Percentiles rank a stretch among this genome's conserved stretches.
Evolutionary conservation across 306 rosid genomes (phyloP).

Genomic region (Lathyrus aphaca): DNA sequence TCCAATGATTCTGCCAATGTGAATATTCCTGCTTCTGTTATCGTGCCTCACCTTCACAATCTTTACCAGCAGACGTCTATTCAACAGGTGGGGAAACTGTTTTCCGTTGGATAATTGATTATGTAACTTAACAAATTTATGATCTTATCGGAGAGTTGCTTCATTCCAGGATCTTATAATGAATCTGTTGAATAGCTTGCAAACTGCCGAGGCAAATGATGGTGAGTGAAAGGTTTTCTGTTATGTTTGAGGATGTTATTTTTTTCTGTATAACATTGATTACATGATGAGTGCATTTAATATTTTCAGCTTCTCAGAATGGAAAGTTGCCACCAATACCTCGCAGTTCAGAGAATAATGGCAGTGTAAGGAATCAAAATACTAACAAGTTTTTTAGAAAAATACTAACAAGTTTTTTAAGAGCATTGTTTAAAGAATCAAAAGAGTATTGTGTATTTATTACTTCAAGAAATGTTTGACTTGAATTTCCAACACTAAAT

Average conservation of each 20-base stretch:
- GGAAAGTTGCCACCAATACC: conserved; percentile 90
- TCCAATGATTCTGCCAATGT: conserved; percentile 64
- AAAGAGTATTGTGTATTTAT: too few relatives aligned
- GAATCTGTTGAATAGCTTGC: conserved; percentile 77
- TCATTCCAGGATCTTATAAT: conserved; percentile 79
- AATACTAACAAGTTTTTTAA: neutral
- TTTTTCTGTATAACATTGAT: conserved; percentile 21
- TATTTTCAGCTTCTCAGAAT: conserved; percentile 74
- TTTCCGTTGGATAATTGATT: conserved; percentile 31
- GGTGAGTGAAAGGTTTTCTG: conserved; percentile 60
- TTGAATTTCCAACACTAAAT: too few relatives aligned
- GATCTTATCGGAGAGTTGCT: conserved; percentile 37
- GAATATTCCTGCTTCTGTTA: conserved; percentile 65
- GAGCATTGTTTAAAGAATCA: too few relatives aligned
- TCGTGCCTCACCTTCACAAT: conserved; percentile 87
- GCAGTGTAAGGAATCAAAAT: conserved; percentile 65
- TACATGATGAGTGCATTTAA: conserved; percentile 30
- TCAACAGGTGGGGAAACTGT: conserved; percentile 78
- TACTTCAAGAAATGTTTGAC: too few relatives aligned
- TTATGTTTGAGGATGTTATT: conserved; percentile 21
- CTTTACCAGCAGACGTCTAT: conserved; percentile 87
- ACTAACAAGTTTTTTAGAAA: neutral
- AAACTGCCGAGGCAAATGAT: conserved; percentile 67
- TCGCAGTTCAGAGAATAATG: conserved; percentile 81
- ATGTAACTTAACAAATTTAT: conserved; percentile 28